A percentile compares a stretch with the other conserved stretches of the same genome.
Evolutionary conservation across 2,329 filamentous ascomycete species (phyloP).

Genomic region (Simplicillium aogashimaense): DNA sequence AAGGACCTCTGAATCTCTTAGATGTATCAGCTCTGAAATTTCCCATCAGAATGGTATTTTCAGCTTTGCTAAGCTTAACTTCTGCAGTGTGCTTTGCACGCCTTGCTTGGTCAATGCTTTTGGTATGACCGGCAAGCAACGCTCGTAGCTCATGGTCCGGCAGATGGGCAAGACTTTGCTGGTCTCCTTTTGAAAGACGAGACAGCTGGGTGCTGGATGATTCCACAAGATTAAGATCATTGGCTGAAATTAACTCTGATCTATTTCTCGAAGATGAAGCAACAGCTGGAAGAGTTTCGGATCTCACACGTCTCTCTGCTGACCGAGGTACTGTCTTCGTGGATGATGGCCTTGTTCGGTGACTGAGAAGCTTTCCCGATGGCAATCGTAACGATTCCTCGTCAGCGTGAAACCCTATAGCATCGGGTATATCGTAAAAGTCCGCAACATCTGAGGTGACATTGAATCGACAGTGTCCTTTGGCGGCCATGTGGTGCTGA

Average conservation of each 20-base stretch:
- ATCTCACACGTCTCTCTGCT: not conserved
- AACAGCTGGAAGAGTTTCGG: not conserved
- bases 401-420: constrained; percentile 6
- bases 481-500: constrained; percentile 41
- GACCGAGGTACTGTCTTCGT: not conserved
- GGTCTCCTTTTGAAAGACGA: constrained; percentile 8
- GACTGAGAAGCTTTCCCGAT: constrained; percentile 23
- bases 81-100: constrained; percentile 7
- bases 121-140: constrained; percentile 7
- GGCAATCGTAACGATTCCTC: constrained; percentile 19
- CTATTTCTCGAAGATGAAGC: not conserved
- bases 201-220: constrained; percentile 8
- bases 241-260: not conserved
- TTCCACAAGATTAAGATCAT: not conserved
- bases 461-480: constrained; percentile 37
- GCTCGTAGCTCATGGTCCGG: constrained; percentile 10
- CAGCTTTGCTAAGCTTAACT: constrained; percentile 6
- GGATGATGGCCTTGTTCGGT: constrained; percentile 4
- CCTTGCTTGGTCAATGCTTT: constrained; percentile 6
- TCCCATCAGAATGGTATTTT: constrained; percentile 9
- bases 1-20: constrained; percentile 5
- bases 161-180: constrained; percentile 10
- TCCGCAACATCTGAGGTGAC: constrained; percentile 26
- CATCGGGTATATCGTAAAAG: constrained; percentile 21
- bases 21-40: constrained; percentile 9